Evolutionary conservation across 192 early-diverging fungal species (phyloP), one percentile per base, ranked within the genome.

Genomic region (Bifiguratus adelaidae): DNA sequence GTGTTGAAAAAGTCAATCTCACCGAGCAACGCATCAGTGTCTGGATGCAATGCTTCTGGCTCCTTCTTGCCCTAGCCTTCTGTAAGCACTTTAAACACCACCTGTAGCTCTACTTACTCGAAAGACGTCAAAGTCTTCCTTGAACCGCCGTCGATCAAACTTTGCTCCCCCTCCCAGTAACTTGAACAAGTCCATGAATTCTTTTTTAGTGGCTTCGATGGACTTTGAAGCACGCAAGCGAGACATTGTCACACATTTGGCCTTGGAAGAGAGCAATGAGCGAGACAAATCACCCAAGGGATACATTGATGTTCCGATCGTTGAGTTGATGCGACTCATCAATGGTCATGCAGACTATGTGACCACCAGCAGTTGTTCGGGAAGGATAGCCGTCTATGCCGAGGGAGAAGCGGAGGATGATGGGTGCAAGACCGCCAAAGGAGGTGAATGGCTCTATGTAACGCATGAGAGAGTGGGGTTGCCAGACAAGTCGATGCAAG

Each of bases 181-280:
- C 41, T 81, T 75, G 74, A 97, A 92, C 50, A 97, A 63, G 68
- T 94, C 89, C 76, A 82, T 78, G 26, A n/a, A n/a, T n/a, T n/a
- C n/a, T n/a, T n/a, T n/a, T n/a, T n/a, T n/a, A n/a, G n/a, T n/a
- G n/a, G n/a, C n/a, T n/a, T n/a, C n/a, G n/a, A n/a, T n/a, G n/a
- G n/a, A n/a, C n/a, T n/a, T n/a, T n/a, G n/a, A n/a, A n/a, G n/a
- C n/a, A n/a, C n/a, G n/a, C n/a, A n/a, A n/a, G n/a, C n/a, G n/a
- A n/a, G n/a, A n/a, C n/a, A n/a, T n/a, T n/a, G n/a, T n/a, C n/a
- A n/a, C n/a, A n/a, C n/a, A n/a, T n/a, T n/a, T n/a, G n/a, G n/a
- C n/a, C n/a, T n/a, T n/a, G n/a, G n/a, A n/a, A n/a, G n/a, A n/a
- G n/a, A n/a, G n/a, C 20, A 37, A 57, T 46, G 56, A 48, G 6